Conservation (phyloP, 176 grass and related monocot genomes). For the Carex littledalei region DNA sequence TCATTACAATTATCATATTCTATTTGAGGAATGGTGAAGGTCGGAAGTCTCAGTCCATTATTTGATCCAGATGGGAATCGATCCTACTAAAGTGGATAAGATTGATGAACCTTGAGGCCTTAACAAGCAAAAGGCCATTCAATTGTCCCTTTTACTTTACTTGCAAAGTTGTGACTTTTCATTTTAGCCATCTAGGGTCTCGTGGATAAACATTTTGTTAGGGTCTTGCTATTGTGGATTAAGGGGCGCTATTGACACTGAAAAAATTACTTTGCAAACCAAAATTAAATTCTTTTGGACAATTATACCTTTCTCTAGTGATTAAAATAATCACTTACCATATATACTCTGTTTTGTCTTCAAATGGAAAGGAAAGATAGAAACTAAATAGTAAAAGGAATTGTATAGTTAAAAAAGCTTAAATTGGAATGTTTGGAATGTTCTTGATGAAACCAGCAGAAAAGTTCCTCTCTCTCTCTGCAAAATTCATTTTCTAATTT, state of each 20-base stretch:
- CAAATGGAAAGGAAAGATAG: too few species aligned
- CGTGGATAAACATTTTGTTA: not conserved
- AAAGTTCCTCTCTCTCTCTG: too few species aligned
- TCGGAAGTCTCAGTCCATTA: not conserved
- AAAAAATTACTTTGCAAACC: not conserved
- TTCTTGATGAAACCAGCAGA: too few species aligned
- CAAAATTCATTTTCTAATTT: too few species aligned
- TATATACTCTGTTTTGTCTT: too few species aligned
- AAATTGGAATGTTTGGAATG: too few species aligned
- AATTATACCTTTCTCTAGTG: not conserved
- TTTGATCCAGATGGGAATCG: not conserved
- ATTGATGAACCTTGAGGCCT: not conserved
- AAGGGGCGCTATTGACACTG: not conserved
- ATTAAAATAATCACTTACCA: too few species aligned
- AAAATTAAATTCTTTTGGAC: not conserved
- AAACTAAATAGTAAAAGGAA: too few species aligned
- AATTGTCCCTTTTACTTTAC: not conserved
- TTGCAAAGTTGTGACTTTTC: not conserved
- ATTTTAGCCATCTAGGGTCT: not conserved
- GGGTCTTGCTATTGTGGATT: not conserved
- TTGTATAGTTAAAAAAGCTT: too few species aligned
- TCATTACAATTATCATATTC: not conserved
- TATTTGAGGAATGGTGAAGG: not conserved
- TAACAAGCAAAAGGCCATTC: too few species aligned
- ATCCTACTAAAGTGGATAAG: not conserved